These are phyloP conservation scores for Orbilia brochopaga DNA, from an alignment of 2,329 filamentous ascomycete species.

Conservation along the genomic window DNA sequence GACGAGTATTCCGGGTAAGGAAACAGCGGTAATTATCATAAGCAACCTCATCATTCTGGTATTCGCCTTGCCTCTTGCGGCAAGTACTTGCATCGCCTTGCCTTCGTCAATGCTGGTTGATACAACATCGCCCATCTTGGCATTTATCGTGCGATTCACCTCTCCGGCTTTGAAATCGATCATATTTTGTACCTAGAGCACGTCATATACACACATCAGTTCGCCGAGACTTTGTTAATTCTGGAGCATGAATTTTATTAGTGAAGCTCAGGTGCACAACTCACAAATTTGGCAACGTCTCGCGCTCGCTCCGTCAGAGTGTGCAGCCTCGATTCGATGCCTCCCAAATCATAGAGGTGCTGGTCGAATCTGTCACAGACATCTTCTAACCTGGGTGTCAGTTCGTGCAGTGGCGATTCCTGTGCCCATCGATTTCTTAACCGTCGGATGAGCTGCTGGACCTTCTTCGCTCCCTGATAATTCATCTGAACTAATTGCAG, in stretches of 20 bases:
- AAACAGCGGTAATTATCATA: background rate
- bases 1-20: background rate
- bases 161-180: background rate
- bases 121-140: background rate
- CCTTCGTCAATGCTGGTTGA: background rate
- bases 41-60: background rate
- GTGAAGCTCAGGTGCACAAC: background rate
- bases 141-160: background rate
- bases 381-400: slow-evolving; percentile 34
- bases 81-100: background rate
- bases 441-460: slow-evolving; percentile 34
- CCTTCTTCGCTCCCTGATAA: slow-evolving; percentile 29
- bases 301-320: slow-evolving; percentile 20
- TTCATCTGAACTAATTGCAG: slow-evolving; percentile 35
- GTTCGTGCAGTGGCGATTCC: slow-evolving; percentile 25
- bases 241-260: background rate
- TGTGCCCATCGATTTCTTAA: slow-evolving; percentile 34
- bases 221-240: too few species aligned
- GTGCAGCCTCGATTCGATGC: slow-evolving; percentile 34
- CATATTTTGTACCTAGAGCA: background rate
- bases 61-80: background rate
- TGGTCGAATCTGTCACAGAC: slow-evolving; percentile 44
- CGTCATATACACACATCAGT: too few species aligned
- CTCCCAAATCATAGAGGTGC: slow-evolving; percentile 37
- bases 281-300: slow-evolving; percentile 30